phyloP scores from a whole-genome alignment of 2,329 filamentous ascomycete species.

The Herpomyces periplanetae region DNA sequence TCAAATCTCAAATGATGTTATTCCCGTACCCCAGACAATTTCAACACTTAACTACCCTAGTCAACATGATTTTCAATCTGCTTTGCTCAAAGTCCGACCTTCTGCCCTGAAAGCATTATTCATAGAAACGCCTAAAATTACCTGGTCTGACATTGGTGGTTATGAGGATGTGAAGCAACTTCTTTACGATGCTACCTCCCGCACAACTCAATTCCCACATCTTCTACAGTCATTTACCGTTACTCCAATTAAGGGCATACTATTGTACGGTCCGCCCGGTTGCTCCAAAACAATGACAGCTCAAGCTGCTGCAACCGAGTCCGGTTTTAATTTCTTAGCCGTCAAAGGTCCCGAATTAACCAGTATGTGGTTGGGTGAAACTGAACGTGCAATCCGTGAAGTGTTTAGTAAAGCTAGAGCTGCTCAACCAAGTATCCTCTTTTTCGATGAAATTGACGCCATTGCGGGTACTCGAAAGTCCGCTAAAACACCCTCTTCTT shows the following conservation, averaged over 20 bases:
- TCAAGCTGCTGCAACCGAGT: slow-evolving; percentile 61
- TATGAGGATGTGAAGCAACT: slow-evolving; percentile 28
- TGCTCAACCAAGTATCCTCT: slow-evolving; percentile 68
- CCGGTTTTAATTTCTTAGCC: slow-evolving; percentile 64
- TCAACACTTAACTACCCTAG: slow-evolving; percentile 3
- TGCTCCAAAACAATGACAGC: slow-evolving; percentile 81
- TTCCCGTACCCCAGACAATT: slow-evolving; percentile 1
- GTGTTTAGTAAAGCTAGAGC: slow-evolving; percentile 50
- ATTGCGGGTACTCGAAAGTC: slow-evolving; percentile 36
- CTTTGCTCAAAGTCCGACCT: slow-evolving; percentile 27
- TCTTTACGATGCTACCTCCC: slow-evolving; percentile 45
- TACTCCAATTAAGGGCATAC: slow-evolving; percentile 32
- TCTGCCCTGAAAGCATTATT: slow-evolving; percentile 66
- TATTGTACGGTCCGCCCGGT: slow-evolving; percentile 67
- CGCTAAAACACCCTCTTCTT: slow-evolving; percentile 29
- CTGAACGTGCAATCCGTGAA: slow-evolving; percentile 44
- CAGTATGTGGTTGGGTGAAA: slow-evolving; percentile 89
- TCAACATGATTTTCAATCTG: slow-evolving; percentile 18
- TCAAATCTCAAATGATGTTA: slow-evolving; percentile 7
- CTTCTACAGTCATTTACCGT: slow-evolving; percentile 87
- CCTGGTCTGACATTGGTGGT: slow-evolving; percentile 60
- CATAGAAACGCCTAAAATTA: slow-evolving; percentile 45
- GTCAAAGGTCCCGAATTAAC: slow-evolving; percentile 76
- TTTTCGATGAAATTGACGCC: slow-evolving; percentile 83
- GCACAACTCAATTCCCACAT: slow-evolving; percentile 74